Evolutionary conservation across 768 basidiomycete genomes (phyloP), one percentile per base, ranked within the genome.

Genomic region (Lepiota subincarnata): DNA sequence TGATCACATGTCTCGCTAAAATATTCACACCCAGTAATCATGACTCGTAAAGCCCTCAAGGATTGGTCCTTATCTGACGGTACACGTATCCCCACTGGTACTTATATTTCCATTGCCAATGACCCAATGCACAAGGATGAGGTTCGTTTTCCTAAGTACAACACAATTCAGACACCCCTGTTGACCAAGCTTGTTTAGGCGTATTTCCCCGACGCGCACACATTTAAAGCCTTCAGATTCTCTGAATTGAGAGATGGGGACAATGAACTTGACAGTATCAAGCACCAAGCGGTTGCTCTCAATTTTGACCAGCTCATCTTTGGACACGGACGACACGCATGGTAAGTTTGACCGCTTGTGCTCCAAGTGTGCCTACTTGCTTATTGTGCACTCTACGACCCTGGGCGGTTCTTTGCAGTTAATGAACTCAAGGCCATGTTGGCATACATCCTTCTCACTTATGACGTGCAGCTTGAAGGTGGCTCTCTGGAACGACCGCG

Each of bases 211-310:
- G 66, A 75, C 46, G 64, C 82, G 0, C 59, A 65, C 24, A 61
- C 64, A 3, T 75, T 83, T 45, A 66, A 76, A 34, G 73, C 72
- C 0, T 78, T 78, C 63, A 72, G 80, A 4, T 83, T 79, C 59
- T 58, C 66, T 0, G 63, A 73, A 7, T 61, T 70, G 60, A 62
- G 67, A 26, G 65, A 72, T 11, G 59, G 55, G 4, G 66, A 68
- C 1, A 10, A 12, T 19, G 16, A 48, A 13, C 7, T 11, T 1
- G 73, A 74, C 14, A 55, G 38, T 14, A 43, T 52, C 1, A 69
- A 66, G 43, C 63, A 75, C 42, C 71, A 71, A 34, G 63, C 68
- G 11, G 66, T 69, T 13, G 64, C 70, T 31, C 41, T 62, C 47
- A 26, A 64, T 60, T 48, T 59, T 1, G 61, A 65, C 2, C 77